Percentiles rank a stretch among this genome's conserved stretches.
Evolutionary conservation across 2,329 filamentous ascomycete species (phyloP).

Genomic region (Calonectria pteridis): DNA sequence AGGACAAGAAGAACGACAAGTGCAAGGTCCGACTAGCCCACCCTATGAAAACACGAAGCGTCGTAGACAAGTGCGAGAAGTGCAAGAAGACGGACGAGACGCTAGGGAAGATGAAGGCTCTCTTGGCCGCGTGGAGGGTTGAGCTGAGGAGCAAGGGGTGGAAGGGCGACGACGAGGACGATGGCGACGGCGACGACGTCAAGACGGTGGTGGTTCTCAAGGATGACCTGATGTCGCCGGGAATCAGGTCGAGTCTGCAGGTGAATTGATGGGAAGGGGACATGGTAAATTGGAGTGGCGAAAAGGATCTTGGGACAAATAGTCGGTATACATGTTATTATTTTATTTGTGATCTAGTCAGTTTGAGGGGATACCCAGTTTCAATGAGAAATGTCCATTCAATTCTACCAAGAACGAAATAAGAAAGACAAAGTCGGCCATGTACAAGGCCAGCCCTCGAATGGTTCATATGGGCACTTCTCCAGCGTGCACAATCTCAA

Average conservation of each 20-base stretch:
- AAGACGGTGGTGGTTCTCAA: neutral
- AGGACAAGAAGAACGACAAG: no score
- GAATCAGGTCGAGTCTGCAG: neutral
- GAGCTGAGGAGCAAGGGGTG: neutral
- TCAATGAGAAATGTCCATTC: neutral
- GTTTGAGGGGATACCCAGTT: neutral
- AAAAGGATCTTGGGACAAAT: neutral
- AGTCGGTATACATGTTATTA: neutral
- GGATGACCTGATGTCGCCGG: neutral
- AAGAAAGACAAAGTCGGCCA: neutral
- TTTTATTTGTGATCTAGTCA: neutral
- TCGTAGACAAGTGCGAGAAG: conserved; percentile 41
- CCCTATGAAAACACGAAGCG: conserved; percentile 34
- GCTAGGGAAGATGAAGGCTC: conserved; percentile 26
- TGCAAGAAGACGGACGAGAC: conserved; percentile 39
- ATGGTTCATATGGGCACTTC: no score
- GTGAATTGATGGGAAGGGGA: neutral
- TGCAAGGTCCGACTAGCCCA: conserved; percentile 41
- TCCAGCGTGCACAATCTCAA: no score
- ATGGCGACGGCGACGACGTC: neutral
- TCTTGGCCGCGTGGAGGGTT: conserved; percentile 7
- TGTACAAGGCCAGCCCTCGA: neutral
- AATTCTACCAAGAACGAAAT: neutral
- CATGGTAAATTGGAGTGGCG: neutral
- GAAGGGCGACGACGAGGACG: neutral